A percentile compares a stretch with the other conserved stretches of the same genome.
Evolutionary conservation across 768 basidiomycete genomes (phyloP).

Genomic region (Tylopilus sp.): DNA sequence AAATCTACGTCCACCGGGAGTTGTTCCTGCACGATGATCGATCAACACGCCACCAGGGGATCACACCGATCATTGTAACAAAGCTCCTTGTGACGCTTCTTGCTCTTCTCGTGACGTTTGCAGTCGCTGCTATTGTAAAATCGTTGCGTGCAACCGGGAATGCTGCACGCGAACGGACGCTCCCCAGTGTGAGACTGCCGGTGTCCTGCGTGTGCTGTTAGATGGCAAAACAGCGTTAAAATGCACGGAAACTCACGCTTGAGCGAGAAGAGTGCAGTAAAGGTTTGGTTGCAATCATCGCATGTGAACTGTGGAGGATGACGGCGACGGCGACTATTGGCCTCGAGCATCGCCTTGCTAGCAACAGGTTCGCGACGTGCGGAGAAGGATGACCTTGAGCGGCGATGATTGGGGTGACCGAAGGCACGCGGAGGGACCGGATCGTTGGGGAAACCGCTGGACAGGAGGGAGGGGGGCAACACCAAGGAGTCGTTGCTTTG

Average conservation of each 20-base stretch:
- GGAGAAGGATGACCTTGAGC: constrained; percentile 12
- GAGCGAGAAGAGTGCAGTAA: constrained; percentile 32
- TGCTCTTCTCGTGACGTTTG: constrained; percentile 33
- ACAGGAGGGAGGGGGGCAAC: background rate
- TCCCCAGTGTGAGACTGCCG: constrained; percentile 27
- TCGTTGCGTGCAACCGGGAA: constrained; percentile 26
- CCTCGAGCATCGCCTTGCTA: constrained; percentile 32
- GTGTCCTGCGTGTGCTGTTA: constrained; percentile 24
- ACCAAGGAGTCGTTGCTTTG: constrained; percentile 11
- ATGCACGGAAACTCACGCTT: constrained; percentile 22
- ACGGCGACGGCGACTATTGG: constrained; percentile 29
- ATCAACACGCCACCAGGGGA: constrained; percentile 17
- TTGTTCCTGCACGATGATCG: constrained; percentile 17
- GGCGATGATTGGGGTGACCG: constrained; percentile 9
- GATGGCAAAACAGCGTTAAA: background rate
- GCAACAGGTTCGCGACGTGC: constrained; percentile 22
- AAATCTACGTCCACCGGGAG: too few species aligned
- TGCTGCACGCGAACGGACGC: constrained; percentile 22
- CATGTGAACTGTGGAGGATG: constrained; percentile 24
- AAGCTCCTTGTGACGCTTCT: constrained; percentile 28
- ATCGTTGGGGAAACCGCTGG: background rate
- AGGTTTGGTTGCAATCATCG: constrained; percentile 20
- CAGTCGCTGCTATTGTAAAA: constrained; percentile 34
- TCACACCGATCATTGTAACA: constrained; percentile 11
- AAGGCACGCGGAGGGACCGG: background rate